A percentile compares a stretch with the other conserved stretches of the same genome.
These are phyloP conservation scores for Colletotrichum filicis DNA, from an alignment of 2,329 filamentous ascomycete species.

Conservation along the genomic window DNA sequence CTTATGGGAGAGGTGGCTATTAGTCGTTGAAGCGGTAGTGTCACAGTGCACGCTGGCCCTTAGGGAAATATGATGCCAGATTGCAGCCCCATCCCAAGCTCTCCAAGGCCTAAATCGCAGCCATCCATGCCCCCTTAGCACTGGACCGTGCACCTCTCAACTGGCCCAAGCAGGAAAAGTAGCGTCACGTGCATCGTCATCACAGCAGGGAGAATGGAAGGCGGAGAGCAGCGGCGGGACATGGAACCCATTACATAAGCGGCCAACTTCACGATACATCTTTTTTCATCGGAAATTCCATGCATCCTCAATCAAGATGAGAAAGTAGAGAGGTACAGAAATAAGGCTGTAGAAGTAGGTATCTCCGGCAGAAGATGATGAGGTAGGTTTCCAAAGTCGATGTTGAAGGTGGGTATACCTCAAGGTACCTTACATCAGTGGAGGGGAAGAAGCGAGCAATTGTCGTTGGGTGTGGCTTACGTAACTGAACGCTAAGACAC, in stretches of 20 bases:
- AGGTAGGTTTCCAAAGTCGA: not conserved
- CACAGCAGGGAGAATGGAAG: not conserved
- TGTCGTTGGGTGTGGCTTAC: not conserved
- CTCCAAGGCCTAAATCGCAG: slow-evolving; percentile 14
- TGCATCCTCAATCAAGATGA: too few relatives aligned
- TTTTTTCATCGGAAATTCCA: not conserved
- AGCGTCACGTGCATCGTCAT: slow-evolving; percentile 25
- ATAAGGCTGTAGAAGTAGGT: not conserved
- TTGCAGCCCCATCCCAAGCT: slow-evolving; percentile 37
- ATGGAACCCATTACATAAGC: not conserved
- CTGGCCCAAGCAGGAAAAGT: not conserved
- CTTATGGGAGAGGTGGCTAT: slow-evolving; percentile 28
- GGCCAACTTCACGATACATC: not conserved
- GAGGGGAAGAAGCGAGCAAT: not conserved
- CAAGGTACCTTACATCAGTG: not conserved
- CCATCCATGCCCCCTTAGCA: slow-evolving; percentile 14
- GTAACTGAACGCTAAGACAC: not conserved
- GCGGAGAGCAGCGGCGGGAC: not conserved
- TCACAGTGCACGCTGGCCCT: slow-evolving; percentile 26
- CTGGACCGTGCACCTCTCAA: slow-evolving; percentile 26
- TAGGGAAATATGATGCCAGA: slow-evolving; percentile 37
- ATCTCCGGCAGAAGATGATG: not conserved
- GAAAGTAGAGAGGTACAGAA: not conserved
- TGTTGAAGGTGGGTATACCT: too few relatives aligned
- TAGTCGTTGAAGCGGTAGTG: slow-evolving; percentile 19